These are phyloP conservation scores for Fusarium armeniacum DNA, from an alignment of 2,329 filamentous ascomycete genomes.

Conservation along the genomic window DNA sequence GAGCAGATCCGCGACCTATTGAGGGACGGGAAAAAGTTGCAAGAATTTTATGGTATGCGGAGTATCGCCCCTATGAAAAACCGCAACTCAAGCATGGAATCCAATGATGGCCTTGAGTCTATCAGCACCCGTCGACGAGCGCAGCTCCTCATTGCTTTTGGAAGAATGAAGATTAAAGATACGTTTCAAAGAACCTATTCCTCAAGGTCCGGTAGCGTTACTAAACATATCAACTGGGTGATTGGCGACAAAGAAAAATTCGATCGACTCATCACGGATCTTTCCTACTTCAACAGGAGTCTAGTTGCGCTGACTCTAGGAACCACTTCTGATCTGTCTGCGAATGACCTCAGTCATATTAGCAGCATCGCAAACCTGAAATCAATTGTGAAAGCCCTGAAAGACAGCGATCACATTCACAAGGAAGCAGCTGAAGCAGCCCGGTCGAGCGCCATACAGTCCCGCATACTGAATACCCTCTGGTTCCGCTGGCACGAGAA, in stretches of 20 bases:
- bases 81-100: too few relatives aligned
- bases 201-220: rapidly evolving
- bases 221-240: neutral
- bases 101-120: neutral
- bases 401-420: too few relatives aligned
- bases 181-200: neutral
- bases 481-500: neutral
- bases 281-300: neutral
- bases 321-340: too few relatives aligned
- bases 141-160: neutral
- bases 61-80: neutral
- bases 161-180: neutral
- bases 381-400: too few relatives aligned
- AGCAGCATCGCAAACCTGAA: neutral
- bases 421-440: too few relatives aligned
- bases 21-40: neutral
- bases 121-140: rapidly evolving
- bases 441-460: too few relatives aligned
- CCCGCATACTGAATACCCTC: too few relatives aligned
- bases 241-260: neutral
- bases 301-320: neutral
- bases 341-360: neutral
- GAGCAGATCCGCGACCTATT: neutral
- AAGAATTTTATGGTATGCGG: neutral
- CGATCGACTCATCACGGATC: neutral